A percentile compares a stretch with the other conserved stretches of the same genome.
Evolutionary conservation across 768 basidiomycete genomes (phyloP).

Genomic region (Porphyrellus cyaneotinctus): DNA sequence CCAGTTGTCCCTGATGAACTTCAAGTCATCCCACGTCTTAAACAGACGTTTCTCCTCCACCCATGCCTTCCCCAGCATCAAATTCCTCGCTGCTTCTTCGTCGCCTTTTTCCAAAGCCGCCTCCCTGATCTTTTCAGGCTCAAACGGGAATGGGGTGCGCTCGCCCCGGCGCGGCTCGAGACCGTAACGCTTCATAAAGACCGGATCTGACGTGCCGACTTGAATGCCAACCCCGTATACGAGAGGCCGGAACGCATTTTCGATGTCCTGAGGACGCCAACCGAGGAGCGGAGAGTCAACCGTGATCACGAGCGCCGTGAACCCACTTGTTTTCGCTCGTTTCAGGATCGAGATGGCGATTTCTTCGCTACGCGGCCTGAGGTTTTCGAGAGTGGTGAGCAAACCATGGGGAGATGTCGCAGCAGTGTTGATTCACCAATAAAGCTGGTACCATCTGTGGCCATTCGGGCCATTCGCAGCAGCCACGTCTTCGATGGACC

Average conservation of each 20-base stretch:
- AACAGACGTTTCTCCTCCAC: slow-evolving; percentile 59
- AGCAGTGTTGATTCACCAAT: slow-evolving; percentile 47
- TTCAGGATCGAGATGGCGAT: slow-evolving; percentile 60
- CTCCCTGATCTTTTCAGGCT: slow-evolving; percentile 42
- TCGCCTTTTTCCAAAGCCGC: slow-evolving; percentile 45
- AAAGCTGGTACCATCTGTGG: slow-evolving; percentile 70
- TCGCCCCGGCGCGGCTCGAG: slow-evolving; percentile 39
- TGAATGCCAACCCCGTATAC: slow-evolving; percentile 60
- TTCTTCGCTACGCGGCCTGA: slow-evolving; percentile 33
- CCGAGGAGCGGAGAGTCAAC: slow-evolving; percentile 71
- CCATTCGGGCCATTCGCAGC: slow-evolving; percentile 58
- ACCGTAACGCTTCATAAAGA: slow-evolving; percentile 61
- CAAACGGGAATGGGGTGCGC: slow-evolving; percentile 55
- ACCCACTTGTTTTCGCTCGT: slow-evolving; percentile 64
- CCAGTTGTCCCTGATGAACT: slow-evolving; percentile 68
- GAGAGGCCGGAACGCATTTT: slow-evolving; percentile 63
- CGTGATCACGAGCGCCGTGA: slow-evolving; percentile 70
- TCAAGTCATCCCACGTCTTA: slow-evolving; percentile 67
- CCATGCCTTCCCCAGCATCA: slow-evolving; percentile 58
- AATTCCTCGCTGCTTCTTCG: slow-evolving; percentile 31
- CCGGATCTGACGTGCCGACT: slow-evolving; percentile 70
- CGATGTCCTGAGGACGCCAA: slow-evolving; percentile 75
- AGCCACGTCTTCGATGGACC: slow-evolving; percentile 74
- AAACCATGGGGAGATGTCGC: too few species aligned
- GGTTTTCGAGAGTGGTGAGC: background rate